A percentile compares a stretch with the other conserved stretches of the same genome.
Conservation (phyloP, 192 early-diverging fungal genomes). For the Rhizoclosmatium sp. region DNA sequence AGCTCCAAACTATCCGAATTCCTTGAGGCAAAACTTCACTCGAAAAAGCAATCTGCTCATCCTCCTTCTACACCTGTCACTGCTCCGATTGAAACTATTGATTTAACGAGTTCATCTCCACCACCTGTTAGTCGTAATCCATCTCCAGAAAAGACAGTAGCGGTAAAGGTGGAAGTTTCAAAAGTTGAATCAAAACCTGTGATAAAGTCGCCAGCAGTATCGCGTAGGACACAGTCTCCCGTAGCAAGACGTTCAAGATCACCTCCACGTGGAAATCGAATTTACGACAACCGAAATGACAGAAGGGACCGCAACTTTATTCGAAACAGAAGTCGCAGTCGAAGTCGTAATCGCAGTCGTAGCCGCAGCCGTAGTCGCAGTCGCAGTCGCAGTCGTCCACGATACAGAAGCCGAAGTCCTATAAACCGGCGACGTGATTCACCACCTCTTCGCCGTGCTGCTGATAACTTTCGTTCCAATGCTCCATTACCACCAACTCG, state of each 20-base stretch:
- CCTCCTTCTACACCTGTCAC: too few relatives aligned
- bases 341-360: neutral
- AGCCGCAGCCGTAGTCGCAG: neutral
- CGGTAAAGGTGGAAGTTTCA: too few relatives aligned
- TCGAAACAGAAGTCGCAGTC: neutral
- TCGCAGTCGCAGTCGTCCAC: neutral
- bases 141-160: too few relatives aligned
- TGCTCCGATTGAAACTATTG: too few relatives aligned
- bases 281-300: neutral
- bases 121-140: too few relatives aligned
- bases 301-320: neutral
- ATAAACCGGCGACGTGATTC: neutral
- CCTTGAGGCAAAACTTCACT: too few relatives aligned
- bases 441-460: neutral
- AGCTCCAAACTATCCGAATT: too few relatives aligned
- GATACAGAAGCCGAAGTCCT: neutral
- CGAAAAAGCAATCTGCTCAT: too few relatives aligned
- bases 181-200: too few relatives aligned
- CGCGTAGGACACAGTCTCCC: neutral
- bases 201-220: too few relatives aligned
- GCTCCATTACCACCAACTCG: neutral
- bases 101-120: too few relatives aligned
- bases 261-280: neutral
- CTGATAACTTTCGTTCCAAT: neutral
- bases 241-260: neutral